Percentiles rank a stretch among this genome's conserved stretches.
These are phyloP conservation scores for Kluyveromyces marxianus DNA, from an alignment of 1,139 yeast genomes.

Conservation along the genomic window DNA sequence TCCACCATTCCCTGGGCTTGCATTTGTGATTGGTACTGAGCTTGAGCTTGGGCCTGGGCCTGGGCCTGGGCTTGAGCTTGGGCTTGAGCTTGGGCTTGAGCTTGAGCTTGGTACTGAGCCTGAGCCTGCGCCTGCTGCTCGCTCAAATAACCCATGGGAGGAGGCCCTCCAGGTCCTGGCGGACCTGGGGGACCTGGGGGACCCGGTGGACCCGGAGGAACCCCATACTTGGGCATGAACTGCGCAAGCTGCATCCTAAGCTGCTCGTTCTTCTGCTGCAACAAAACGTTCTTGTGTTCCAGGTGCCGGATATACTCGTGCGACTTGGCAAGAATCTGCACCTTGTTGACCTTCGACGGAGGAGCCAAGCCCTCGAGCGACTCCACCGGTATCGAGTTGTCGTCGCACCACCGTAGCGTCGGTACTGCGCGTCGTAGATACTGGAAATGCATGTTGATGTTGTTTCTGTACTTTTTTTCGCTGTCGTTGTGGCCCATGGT, in stretches of 20 bases:
- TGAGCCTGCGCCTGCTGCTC: no score
- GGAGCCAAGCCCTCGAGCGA: constrained; percentile 6
- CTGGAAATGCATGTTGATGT: constrained; percentile 3
- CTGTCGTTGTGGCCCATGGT: constrained; percentile 4
- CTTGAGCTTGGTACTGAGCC: no score
- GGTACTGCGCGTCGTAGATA: constrained; percentile 1
- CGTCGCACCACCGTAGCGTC: constrained; percentile 6
- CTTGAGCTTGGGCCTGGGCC: no score
- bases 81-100: no score
- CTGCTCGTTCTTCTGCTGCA: constrained; percentile 4
- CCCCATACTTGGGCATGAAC: neutral
- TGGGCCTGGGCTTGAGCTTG: no score
- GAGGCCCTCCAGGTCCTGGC: no score
- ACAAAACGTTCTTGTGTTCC: constrained; percentile 10
- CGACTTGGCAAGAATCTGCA: constrained; percentile 3
- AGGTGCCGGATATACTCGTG: constrained; percentile 12
- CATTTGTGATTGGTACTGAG: no score
- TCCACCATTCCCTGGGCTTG: no score
- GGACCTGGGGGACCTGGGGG: no score
- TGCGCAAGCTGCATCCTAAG: constrained; percentile 1
- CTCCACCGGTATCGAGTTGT: constrained; percentile 3
- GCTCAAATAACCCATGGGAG: no score
- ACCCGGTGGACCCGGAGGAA: neutral
- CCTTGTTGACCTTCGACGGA: constrained; percentile 3
- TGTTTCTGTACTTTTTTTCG: constrained; percentile 4